Percentiles rank a stretch among this genome's conserved stretches.
These are phyloP conservation scores for Cyclocybe cylindracea DNA, from an alignment of 768 basidiomycete genomes.

Conservation along the genomic window DNA sequence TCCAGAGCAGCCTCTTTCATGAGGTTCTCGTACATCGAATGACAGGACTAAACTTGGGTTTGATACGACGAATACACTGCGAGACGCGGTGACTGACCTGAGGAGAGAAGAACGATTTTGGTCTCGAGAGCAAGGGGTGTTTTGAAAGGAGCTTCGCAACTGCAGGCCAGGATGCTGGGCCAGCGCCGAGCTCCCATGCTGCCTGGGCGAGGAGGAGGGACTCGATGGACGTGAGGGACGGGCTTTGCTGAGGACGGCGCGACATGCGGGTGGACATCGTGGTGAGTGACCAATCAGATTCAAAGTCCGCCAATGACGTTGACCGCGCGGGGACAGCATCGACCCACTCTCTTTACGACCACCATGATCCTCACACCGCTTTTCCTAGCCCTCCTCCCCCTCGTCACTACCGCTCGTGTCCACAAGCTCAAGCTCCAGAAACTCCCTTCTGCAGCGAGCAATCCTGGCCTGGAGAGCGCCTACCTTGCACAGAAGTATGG, in stretches of 20 bases:
- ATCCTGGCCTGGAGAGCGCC: constrained; percentile 71
- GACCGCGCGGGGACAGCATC: constrained; percentile 6
- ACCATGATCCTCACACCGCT: constrained; percentile 48
- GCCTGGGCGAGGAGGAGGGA: constrained; percentile 84
- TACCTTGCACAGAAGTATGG: constrained; percentile 97
- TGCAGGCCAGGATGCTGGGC: constrained; percentile 54
- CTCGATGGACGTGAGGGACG: constrained; percentile 48
- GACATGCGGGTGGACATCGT: constrained; percentile 33
- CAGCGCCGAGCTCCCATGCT: constrained; percentile 77
- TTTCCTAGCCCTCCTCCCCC: constrained; percentile 46
- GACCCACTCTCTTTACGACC: constrained; percentile 13
- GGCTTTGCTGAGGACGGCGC: constrained; percentile 22
- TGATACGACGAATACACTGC: constrained; percentile 3
- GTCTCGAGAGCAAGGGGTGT: constrained; percentile 68
- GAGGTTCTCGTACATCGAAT: constrained; percentile 62
- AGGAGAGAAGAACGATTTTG: constrained; percentile 66
- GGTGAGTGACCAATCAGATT: constrained; percentile 9
- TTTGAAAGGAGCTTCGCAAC: constrained; percentile 67
- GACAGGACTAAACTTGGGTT: constrained; percentile 55
- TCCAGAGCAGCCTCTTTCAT: constrained; percentile 71
- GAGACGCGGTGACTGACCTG: constrained; percentile 45
- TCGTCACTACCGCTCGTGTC: constrained; percentile 56
- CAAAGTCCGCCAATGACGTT: constrained; percentile 23
- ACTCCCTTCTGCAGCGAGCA: constrained; percentile 60
- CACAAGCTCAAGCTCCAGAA: constrained; percentile 92